phyloP scores from a whole-genome alignment of 306 rosid species.

The Cicer arietinum region DNA sequence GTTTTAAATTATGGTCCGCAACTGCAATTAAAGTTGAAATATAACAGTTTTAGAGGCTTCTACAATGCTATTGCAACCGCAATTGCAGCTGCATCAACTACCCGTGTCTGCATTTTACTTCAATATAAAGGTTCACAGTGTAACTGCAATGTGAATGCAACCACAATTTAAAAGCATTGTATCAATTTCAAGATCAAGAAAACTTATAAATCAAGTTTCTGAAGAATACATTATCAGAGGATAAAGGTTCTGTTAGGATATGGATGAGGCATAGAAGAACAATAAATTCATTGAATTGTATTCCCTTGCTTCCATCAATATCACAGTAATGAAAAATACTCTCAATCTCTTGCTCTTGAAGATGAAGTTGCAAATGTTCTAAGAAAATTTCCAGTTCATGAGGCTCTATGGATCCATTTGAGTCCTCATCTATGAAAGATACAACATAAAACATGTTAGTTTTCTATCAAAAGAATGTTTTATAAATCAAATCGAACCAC shows the following conservation, averaged over 20 bases:
- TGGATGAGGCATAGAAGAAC: slow-evolving; percentile 89
- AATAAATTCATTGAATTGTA: slow-evolving; percentile 85
- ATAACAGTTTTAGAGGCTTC: too few relatives aligned
- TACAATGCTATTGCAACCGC: too few relatives aligned
- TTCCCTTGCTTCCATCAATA: slow-evolving; percentile 81
- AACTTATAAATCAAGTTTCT: slow-evolving; percentile 26
- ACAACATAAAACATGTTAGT: slow-evolving; percentile 23
- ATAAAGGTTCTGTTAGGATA: slow-evolving; percentile 65
- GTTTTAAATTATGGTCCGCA: too few relatives aligned
- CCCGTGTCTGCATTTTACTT: too few relatives aligned
- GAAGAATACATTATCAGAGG: slow-evolving; percentile 54
- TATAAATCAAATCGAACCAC: too few relatives aligned
- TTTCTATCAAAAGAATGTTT: neutral
- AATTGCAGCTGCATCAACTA: too few relatives aligned
- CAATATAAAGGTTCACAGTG: too few relatives aligned
- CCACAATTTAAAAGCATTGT: neutral
- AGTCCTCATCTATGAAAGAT: slow-evolving; percentile 73
- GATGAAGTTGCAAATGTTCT: slow-evolving; percentile 63
- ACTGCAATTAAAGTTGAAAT: too few relatives aligned
- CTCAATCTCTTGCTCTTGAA: slow-evolving; percentile 67
- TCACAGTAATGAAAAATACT: slow-evolving; percentile 85
- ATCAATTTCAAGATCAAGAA: slow-evolving; percentile 37
- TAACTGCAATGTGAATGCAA: too few relatives aligned
- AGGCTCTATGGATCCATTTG: slow-evolving; percentile 73
- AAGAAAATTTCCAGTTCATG: slow-evolving; percentile 72